Evolutionary conservation across 768 basidiomycete genomes (phyloP), one percentile per base, ranked within the genome.

Genomic region (Phlegmacium glaucopus): DNA sequence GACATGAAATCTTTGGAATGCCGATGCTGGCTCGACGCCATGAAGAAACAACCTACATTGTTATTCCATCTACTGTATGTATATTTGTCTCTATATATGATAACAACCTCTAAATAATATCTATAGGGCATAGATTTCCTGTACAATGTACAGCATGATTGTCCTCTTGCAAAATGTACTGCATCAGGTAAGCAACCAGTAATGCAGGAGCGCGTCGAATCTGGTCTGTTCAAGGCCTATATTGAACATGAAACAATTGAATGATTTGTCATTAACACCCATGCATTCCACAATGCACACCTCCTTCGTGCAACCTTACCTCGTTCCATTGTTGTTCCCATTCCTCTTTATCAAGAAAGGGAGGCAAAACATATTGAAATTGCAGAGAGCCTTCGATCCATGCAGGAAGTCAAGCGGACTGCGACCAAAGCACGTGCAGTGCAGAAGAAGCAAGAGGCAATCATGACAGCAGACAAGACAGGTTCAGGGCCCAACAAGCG

Each of bases 131-230:
- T 34, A 34, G 3, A 11, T 34, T 60, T 58, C 25, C 9, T 44
- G 9, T 58, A 48, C 39, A 62, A 62, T 51, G 55, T 50, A 11
- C 60, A 61, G 37, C 60, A 61, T 27, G 52, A 61, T 37, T 61
- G 60, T 44, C 49, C 38, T 29, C 25, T 39, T 15, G 49, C 53
- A 34, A 41, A 47, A 39, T 61, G 59, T 47, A 53, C 34, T 2
- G 35, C 45, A 38, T 50, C 48, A 26, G 55, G 57, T n/a, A 47
- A 46, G 27, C 35, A 46, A 39, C 40, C 35, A 7, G 9, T 56
- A 5, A 52, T 47, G 15, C 53, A 54, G 22, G 53, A 54, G 27
- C 45, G 46, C 29, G 32, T 48, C 4, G 49, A 45, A 39, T 51
- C 53, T 10, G 46, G 39, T 39, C 9, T 44, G 17, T 22, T 26